phyloP scores from a whole-genome alignment of 768 basidiomycete species.

The Phanerochaete carnosa region DNA sequence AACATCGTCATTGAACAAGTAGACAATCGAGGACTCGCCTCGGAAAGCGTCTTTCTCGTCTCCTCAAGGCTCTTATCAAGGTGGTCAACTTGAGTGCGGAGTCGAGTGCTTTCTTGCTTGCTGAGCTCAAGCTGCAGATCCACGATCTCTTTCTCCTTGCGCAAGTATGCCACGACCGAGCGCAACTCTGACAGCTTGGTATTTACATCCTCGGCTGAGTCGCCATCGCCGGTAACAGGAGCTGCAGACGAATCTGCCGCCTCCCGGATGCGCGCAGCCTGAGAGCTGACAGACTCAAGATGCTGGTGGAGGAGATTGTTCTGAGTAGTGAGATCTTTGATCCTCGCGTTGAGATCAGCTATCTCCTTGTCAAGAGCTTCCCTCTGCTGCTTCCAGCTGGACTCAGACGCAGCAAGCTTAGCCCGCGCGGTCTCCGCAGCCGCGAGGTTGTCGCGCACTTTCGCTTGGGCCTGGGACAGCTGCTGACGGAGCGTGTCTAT shows the following conservation, averaged over 20 bases:
- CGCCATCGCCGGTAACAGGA: slow-evolving; percentile 39
- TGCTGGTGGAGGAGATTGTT: slow-evolving; percentile 79
- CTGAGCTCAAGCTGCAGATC: slow-evolving; percentile 83
- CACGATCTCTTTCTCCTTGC: slow-evolving; percentile 90
- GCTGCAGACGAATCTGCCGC: slow-evolving; percentile 54
- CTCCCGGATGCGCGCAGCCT: slow-evolving; percentile 77
- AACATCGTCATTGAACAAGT: not conserved
- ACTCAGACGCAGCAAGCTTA: slow-evolving; percentile 67
- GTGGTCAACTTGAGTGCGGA: slow-evolving; percentile 76
- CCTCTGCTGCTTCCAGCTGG: slow-evolving; percentile 79
- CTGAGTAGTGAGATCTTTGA: slow-evolving; percentile 70
- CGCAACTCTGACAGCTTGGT: slow-evolving; percentile 70
- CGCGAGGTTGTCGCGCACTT: slow-evolving; percentile 55
- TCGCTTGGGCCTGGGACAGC: slow-evolving; percentile 46
- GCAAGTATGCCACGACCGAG: slow-evolving; percentile 74
- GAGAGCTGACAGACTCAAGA: slow-evolving; percentile 77
- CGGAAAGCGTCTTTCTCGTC: slow-evolving; percentile 62
- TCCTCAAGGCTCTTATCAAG: slow-evolving; percentile 68
- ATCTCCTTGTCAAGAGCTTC: slow-evolving; percentile 77
- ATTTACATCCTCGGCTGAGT: slow-evolving; percentile 50
- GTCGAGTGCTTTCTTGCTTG: slow-evolving; percentile 70
- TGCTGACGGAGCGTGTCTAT: slow-evolving; percentile 65
- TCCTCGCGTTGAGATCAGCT: slow-evolving; percentile 66
- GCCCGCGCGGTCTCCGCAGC: slow-evolving; percentile 72
- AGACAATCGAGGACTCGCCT: slow-evolving; percentile 40